A percentile compares a stretch with the other conserved stretches of the same genome.
These are phyloP conservation scores for Syzygium jambos DNA, from an alignment of 345 rosid species.

Conservation along the genomic window DNA sequence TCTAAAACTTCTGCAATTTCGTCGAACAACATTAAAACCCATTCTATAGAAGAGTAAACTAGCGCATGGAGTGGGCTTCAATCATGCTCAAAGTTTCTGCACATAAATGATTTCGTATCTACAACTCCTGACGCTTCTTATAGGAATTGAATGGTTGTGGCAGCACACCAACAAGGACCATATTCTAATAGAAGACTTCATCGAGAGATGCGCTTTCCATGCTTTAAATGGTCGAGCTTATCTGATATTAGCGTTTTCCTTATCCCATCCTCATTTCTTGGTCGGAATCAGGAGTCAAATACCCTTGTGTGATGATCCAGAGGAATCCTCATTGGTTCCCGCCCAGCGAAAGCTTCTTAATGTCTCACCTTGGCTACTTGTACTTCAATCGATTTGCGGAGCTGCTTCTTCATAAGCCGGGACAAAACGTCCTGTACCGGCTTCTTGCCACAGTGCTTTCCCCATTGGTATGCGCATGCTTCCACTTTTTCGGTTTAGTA, in stretches of 20 bases:
- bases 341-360: background rate
- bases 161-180: background rate
- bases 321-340: constrained; percentile 23
- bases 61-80: background rate
- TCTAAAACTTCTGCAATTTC: background rate
- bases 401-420: constrained; percentile 29
- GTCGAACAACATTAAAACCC: background rate
- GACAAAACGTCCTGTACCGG: constrained; percentile 11
- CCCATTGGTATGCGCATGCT: constrained; percentile 16
- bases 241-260: background rate
- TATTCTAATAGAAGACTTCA: background rate
- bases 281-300: constrained; percentile 9
- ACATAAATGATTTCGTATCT: background rate
- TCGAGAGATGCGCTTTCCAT: background rate
- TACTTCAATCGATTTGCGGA: constrained; percentile 24
- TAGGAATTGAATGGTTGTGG: background rate
- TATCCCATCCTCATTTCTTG: background rate
- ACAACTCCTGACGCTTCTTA: background rate
- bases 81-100: background rate
- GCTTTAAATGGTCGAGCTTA: background rate
- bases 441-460: constrained; percentile 17
- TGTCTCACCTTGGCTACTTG: constrained; percentile 3
- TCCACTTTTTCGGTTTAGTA: background rate
- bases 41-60: background rate
- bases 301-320: constrained; percentile 27